A percentile compares a stretch with the other conserved stretches of the same genome.
These are phyloP conservation scores for Agapanthus africanus DNA, from an alignment of 106 monocot species.

Conservation along the genomic window DNA sequence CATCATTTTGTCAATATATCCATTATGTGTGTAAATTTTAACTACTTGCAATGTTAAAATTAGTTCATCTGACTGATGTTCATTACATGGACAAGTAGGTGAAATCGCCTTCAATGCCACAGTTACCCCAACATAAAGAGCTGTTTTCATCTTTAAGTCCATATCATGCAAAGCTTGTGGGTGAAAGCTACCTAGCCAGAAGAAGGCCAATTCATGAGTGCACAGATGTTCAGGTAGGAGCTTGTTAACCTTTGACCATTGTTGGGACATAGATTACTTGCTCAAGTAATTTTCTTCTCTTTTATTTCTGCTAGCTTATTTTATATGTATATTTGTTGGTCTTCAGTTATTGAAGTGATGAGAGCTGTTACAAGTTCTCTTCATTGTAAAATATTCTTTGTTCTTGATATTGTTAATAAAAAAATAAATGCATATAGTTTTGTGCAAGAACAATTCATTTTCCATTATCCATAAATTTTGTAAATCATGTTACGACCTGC, in stretches of 20 bases:
- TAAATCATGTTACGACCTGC: no score
- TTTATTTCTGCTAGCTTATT: not conserved
- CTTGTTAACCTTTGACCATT: not conserved
- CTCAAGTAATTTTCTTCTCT: not conserved
- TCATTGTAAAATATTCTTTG: not conserved
- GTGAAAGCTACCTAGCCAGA: conserved; percentile 89
- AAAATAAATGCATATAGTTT: not conserved
- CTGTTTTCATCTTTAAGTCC: conserved; percentile 71
- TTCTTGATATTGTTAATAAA: not conserved
- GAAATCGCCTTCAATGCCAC: conserved; percentile 68
- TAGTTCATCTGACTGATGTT: conserved; percentile 8
- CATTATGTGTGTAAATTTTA: not conserved
- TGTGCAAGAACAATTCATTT: not conserved
- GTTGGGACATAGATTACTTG: not conserved
- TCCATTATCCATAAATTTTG: not conserved
- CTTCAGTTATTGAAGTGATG: not conserved
- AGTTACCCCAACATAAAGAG: conserved; percentile 80
- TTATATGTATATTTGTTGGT: not conserved
- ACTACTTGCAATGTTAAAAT: not conserved
- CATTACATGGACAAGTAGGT: conserved; percentile 45
- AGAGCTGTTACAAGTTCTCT: not conserved
- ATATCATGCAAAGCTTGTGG: conserved; percentile 85
- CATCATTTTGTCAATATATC: not conserved
- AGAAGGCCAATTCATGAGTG: conserved; percentile 93
- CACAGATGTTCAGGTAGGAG: conserved; percentile 93